Conservation (phyloP, 1,139 yeast genomes). For the Blastobotrys serpentis region DNA sequence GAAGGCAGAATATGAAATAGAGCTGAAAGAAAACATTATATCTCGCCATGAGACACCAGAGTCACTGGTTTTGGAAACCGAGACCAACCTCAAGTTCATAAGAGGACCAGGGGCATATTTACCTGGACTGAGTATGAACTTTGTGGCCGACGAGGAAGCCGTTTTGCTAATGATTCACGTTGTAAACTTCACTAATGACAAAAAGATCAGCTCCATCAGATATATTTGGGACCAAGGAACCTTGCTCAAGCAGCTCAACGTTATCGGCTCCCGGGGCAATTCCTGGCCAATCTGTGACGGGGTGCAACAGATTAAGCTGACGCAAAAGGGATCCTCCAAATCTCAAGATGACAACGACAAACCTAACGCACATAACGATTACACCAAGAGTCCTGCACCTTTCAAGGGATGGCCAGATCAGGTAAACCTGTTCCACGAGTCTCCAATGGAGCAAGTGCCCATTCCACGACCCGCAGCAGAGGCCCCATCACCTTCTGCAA, state of each 20-base stretch:
- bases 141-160: conserved; percentile 32
- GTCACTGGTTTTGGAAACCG: conserved; percentile 31
- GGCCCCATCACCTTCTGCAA: conserved; percentile 26
- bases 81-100: conserved; percentile 29
- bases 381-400: conserved; percentile 15
- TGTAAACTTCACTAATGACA: conserved; percentile 25
- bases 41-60: conserved; percentile 22
- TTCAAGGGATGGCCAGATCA: conserved; percentile 23
- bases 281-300: conserved; percentile 35
- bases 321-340: conserved; percentile 14
- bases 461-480: conserved; percentile 25
- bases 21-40: conserved; percentile 24
- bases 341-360: conserved; percentile 12
- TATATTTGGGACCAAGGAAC: conserved; percentile 37
- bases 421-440: conserved; percentile 21
- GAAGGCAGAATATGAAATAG: conserved; percentile 24
- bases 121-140: conserved; percentile 32
- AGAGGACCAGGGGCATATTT: conserved; percentile 33
- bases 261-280: conserved; percentile 34
- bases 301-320: conserved; percentile 22
- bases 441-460: conserved; percentile 24
- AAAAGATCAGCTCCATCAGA: conserved; percentile 24
- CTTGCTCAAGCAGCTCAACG: conserved; percentile 32
- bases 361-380: background rate
- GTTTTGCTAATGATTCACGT: conserved; percentile 29